Percentiles rank a stretch among this genome's conserved stretches.
phyloP scores from a whole-genome alignment of 2,329 filamentous ascomycete genomes.

The Xylariaceae sp. region DNA sequence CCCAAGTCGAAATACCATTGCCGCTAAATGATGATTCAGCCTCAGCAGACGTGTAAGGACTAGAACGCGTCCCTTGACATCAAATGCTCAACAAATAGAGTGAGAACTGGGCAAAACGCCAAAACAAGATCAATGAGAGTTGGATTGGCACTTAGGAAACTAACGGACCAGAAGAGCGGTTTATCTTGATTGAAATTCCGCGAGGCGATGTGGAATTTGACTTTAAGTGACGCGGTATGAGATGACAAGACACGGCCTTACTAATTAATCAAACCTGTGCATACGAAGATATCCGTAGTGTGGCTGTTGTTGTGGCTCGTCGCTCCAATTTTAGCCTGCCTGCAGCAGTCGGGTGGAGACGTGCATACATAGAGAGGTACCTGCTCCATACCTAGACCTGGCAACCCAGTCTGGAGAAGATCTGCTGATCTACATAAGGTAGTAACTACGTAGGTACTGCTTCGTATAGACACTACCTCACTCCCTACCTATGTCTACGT shows the following conservation, averaged over 20 bases:
- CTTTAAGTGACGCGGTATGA: constrained; percentile 23
- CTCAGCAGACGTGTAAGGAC: neutral
- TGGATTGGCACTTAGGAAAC: neutral
- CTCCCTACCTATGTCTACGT: too few relatives aligned
- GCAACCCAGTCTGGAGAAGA: neutral
- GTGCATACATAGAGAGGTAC: too few relatives aligned
- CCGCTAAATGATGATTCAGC: neutral
- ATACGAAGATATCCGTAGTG: neutral
- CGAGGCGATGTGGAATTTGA: constrained; percentile 14
- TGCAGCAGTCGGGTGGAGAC: neutral
- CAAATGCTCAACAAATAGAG: neutral
- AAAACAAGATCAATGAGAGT: neutral
- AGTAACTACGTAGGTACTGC: too few relatives aligned
- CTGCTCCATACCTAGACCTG: too few relatives aligned
- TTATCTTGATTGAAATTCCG: neutral
- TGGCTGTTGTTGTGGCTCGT: constrained; percentile 10
- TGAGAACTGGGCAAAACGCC: neutral
- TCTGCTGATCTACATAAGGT: too few relatives aligned
- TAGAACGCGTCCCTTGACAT: neutral
- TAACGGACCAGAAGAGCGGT: neutral
- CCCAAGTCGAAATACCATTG: neutral
- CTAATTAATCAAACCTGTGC: constrained; percentile 19
- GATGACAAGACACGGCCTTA: constrained; percentile 12
- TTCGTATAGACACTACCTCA: too few relatives aligned
- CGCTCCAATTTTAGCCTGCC: neutral